Conservation (phyloP, 495 filamentous ascomycete genomes). For the Podospora pseudopauciseta region DNA sequence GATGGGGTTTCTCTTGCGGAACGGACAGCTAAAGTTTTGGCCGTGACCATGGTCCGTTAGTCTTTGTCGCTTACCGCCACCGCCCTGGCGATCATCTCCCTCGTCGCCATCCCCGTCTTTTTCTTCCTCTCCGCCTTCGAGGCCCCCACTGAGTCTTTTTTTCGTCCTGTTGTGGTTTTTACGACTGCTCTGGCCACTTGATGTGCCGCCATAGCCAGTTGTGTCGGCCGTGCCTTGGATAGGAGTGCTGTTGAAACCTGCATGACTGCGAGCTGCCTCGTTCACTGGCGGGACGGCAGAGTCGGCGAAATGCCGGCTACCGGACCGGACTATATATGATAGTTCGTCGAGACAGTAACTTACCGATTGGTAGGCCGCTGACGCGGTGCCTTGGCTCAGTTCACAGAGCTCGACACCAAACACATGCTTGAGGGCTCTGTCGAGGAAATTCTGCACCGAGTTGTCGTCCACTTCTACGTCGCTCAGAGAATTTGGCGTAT, state of each 20-base stretch:
- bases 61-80: slow-evolving; percentile 20
- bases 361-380: slow-evolving; percentile 22
- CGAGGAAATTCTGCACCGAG: slow-evolving; percentile 25
- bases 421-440: slow-evolving; percentile 23
- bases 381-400: slow-evolving; percentile 16
- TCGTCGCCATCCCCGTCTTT: slow-evolving; percentile 3
- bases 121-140: slow-evolving; percentile 3
- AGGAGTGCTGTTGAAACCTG: neutral
- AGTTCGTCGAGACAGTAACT: slow-evolving; percentile 30
- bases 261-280: slow-evolving; percentile 9
- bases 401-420: slow-evolving; percentile 29
- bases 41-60: neutral
- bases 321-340: slow-evolving; percentile 20
- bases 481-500: slow-evolving; percentile 4
- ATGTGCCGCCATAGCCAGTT: neutral
- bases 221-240: slow-evolving; percentile 5
- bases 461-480: slow-evolving; percentile 11
- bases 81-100: slow-evolving; percentile 9
- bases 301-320: neutral
- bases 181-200: neutral
- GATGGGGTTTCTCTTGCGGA: slow-evolving; percentile 39
- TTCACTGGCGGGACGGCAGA: neutral
- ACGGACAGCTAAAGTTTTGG: slow-evolving; percentile 33
- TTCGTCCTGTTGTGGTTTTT: slow-evolving; percentile 2
- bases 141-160: slow-evolving; percentile 14